Conservation (phyloP, 139 green algal species). For the Tetradesmus lagerheimii region DNA sequence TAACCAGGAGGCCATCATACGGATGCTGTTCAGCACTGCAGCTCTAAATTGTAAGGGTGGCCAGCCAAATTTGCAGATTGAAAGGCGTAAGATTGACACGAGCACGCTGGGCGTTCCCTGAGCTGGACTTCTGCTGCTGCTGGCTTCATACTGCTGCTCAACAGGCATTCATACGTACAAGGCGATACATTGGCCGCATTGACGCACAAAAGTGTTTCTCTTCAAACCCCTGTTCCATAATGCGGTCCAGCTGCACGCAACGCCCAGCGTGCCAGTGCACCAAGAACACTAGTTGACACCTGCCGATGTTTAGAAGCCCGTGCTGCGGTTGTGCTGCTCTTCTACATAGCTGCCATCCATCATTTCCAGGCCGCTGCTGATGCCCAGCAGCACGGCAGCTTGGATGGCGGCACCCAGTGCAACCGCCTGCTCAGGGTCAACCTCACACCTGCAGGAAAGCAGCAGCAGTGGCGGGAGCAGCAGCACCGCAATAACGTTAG, state of each 20-base stretch:
- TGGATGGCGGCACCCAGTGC: constrained; percentile 96
- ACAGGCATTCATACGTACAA: neutral
- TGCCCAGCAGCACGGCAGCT: constrained; percentile 77
- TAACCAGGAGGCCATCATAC: no score
- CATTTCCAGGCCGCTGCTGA: constrained; percentile 62
- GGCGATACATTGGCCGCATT: neutral
- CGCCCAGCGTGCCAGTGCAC: no score
- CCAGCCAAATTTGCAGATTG: no score
- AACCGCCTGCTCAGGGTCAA: constrained; percentile 81
- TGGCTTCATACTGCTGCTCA: neutral
- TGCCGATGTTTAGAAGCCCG: neutral
- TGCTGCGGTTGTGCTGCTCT: constrained; percentile 54
- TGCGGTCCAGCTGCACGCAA: no score
- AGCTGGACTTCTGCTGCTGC: neutral
- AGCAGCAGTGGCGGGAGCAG: neutral
- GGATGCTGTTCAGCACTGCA: neutral
- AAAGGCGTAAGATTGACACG: neutral
- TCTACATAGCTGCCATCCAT: constrained; percentile 67
- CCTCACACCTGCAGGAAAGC: constrained; percentile 33
- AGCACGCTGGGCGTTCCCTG: neutral
- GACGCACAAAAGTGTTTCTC: neutral
- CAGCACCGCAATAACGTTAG: no score
- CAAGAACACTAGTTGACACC: no score
- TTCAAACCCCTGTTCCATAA: no score
- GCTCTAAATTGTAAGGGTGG: no score